Evolutionary conservation across 495 filamentous ascomycete species (phyloP).

Genomic region (Glutinoglossum americanum): DNA sequence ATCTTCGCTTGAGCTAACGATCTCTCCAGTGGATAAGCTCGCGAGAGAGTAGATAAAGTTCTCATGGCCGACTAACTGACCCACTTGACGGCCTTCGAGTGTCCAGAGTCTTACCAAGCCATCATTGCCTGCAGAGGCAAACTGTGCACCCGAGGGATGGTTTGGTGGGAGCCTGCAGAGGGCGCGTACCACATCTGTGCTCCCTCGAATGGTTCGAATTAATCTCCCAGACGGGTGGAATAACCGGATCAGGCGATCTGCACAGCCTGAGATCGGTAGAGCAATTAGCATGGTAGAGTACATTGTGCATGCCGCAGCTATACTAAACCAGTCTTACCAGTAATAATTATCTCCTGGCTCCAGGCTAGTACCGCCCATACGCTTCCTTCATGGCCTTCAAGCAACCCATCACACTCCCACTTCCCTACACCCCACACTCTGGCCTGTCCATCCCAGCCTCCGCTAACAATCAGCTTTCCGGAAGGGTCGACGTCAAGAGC

Average conservation of each 20-base stretch:
- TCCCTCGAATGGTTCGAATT: constrained; percentile 44
- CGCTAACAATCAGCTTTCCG: constrained; percentile 57
- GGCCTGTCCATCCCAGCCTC: constrained; percentile 83
- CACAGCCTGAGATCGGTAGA: constrained; percentile 31
- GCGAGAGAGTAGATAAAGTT: constrained; percentile 87
- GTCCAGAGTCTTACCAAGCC: constrained; percentile 71
- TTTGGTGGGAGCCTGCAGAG: constrained; percentile 59
- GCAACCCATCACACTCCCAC: constrained; percentile 49
- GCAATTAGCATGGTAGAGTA: not conserved
- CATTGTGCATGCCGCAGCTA: not conserved
- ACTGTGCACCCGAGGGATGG: constrained; percentile 60
- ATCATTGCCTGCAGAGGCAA: constrained; percentile 80
- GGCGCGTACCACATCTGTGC: constrained; percentile 61
- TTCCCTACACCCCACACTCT: constrained; percentile 54
- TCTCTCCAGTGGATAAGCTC: constrained; percentile 54
- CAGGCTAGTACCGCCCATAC: constrained; percentile 85
- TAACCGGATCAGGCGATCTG: constrained; percentile 72
- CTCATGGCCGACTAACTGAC: constrained; percentile 67
- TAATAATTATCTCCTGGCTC: constrained; percentile 60
- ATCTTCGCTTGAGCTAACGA: constrained; percentile 86
- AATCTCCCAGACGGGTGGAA: constrained; percentile 47
- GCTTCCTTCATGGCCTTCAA: constrained; percentile 55
- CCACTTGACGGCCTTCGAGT: constrained; percentile 46
- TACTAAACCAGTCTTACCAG: constrained; percentile 27
- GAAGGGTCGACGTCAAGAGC: constrained; percentile 56